These are phyloP conservation scores for Exophiala xenobiotica DNA, from an alignment of 2,329 filamentous ascomycete species.

Conservation along the genomic window DNA sequence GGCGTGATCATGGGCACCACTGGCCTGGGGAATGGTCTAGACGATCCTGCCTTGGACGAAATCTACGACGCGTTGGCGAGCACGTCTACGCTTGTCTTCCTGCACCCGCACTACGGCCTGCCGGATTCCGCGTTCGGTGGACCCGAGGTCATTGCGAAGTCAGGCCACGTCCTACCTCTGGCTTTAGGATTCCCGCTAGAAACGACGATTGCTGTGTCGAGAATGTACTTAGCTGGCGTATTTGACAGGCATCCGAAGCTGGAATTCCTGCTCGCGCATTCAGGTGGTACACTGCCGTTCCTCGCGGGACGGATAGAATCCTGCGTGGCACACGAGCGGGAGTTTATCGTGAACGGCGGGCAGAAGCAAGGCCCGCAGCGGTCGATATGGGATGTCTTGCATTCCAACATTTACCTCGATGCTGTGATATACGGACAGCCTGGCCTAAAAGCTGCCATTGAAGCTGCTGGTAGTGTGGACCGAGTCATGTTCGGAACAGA, in stretches of 20 bases:
- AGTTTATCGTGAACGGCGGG: constrained; percentile 65
- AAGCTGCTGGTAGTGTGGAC: constrained; percentile 54
- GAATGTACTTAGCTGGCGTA: constrained; percentile 83
- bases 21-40: constrained; percentile 75
- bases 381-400: constrained; percentile 63
- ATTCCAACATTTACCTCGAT: constrained; percentile 81
- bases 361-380: constrained; percentile 59
- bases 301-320: constrained; percentile 84
- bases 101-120: constrained; percentile 91
- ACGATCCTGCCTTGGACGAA: constrained; percentile 71
- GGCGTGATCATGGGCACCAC: constrained; percentile 88
- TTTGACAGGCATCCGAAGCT: constrained; percentile 73
- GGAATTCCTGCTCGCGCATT: constrained; percentile 78
- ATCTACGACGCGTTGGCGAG: constrained; percentile 70
- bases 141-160: constrained; percentile 64
- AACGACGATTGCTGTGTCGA: constrained; percentile 83
- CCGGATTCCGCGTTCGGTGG: constrained; percentile 80
- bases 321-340: constrained; percentile 78
- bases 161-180: constrained; percentile 83
- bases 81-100: constrained; percentile 67
- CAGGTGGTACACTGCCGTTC: constrained; percentile 84
- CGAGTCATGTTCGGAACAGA: constrained; percentile 47
- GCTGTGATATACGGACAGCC: constrained; percentile 58
- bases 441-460: constrained; percentile 71
- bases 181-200: constrained; percentile 88